A percentile compares a stretch with the other conserved stretches of the same genome.
These are phyloP conservation scores for Tolypocladium tropicale DNA, from an alignment of 2,329 filamentous ascomycete genomes.

Conservation along the genomic window DNA sequence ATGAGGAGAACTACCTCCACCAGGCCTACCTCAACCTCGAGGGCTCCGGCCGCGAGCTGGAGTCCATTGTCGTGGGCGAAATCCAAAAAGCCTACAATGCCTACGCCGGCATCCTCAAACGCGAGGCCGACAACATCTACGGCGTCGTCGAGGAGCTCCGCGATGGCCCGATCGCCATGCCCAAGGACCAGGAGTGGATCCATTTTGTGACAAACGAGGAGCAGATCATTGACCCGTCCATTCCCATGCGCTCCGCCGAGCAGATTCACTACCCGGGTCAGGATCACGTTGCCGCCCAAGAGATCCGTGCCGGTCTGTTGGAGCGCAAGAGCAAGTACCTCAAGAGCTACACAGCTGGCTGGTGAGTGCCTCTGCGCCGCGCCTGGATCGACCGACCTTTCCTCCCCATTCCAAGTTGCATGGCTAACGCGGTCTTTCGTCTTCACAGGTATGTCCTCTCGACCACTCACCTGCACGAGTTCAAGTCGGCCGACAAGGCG, in stretches of 20 bases:
- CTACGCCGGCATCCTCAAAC: conserved; percentile 81
- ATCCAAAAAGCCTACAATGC: conserved; percentile 98
- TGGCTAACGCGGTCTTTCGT: neutral
- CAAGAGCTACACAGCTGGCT: conserved; percentile 93
- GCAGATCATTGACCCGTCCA: conserved; percentile 75
- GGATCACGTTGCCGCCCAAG: conserved; percentile 68
- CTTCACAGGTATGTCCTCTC: conserved; percentile 77
- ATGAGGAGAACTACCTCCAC: conserved; percentile 96
- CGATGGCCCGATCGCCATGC: conserved; percentile 79
- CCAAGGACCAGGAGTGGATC: conserved; percentile 87
- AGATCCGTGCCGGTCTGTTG: conserved; percentile 81
- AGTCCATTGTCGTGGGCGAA: conserved; percentile 92
- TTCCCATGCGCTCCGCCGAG: conserved; percentile 67
- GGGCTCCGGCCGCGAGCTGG: conserved; percentile 84
- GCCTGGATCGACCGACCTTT: neutral
- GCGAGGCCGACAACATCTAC: conserved; percentile 77
- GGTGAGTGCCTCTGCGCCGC: conserved; percentile 47
- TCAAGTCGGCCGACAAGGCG: conserved; percentile 92
- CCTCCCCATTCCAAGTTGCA: neutral
- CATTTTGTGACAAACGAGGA: conserved; percentile 71
- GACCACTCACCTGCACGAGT: conserved; percentile 94
- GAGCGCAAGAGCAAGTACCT: conserved; percentile 98
- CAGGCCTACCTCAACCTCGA: conserved; percentile 94
- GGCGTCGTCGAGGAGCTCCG: conserved; percentile 71
- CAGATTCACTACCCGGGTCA: conserved; percentile 88